Conservation (phyloP, 345 rosid genomes). For the Salix viminalis region DNA sequence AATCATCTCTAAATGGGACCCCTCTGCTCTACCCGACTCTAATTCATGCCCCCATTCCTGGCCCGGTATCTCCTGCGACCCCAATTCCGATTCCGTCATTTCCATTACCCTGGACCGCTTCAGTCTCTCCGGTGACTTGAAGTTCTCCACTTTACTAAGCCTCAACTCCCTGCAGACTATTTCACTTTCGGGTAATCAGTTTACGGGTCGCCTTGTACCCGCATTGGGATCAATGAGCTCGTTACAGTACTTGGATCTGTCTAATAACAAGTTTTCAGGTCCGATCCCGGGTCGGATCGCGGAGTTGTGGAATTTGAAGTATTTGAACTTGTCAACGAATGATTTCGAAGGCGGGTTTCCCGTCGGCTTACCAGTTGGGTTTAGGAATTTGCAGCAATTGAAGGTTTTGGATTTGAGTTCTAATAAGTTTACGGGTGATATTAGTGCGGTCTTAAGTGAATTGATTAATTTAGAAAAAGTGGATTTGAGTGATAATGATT, state of each 20-base stretch:
- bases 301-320: conserved; percentile 60
- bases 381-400: conserved; percentile 74
- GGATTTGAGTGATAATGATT: conserved; percentile 72
- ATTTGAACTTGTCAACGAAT: conserved; percentile 66
- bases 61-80: conserved; percentile 72
- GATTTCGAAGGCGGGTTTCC: conserved; percentile 73
- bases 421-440: conserved; percentile 55
- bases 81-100: conserved; percentile 38
- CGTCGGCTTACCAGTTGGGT: conserved; percentile 18
- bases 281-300: conserved; percentile 84
- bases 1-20: conserved; percentile 43
- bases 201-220: conserved; percentile 87
- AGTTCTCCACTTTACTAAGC: conserved; percentile 54
- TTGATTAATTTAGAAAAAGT: conserved; percentile 66
- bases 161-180: conserved; percentile 59
- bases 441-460: conserved; percentile 47
- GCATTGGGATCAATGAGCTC: conserved; percentile 57
- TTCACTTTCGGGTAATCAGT: conserved; percentile 64
- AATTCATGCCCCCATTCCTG: conserved; percentile 48
- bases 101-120: conserved; percentile 52
- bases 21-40: conserved; percentile 28
- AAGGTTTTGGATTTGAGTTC: conserved; percentile 62
- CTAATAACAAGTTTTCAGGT: conserved; percentile 63
- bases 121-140: conserved; percentile 71
- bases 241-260: conserved; percentile 79